Conservation (phyloP, 345 rosid genomes). For the Hypericum androsaemum region DNA sequence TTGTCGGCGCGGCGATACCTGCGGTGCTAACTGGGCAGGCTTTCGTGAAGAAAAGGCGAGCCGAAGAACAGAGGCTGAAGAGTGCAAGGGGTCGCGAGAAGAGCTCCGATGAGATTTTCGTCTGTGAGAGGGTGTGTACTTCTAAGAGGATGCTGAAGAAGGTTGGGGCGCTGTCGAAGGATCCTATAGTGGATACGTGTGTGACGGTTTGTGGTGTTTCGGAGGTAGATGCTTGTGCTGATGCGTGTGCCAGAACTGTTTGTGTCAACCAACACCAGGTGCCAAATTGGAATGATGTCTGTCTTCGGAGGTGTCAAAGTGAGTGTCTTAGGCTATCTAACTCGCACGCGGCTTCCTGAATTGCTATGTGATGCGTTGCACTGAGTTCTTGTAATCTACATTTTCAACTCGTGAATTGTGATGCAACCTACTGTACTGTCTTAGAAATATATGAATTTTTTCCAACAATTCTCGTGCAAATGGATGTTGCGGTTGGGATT, state of each 20-base stretch:
- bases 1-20: conserved; percentile 63
- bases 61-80: conserved; percentile 63
- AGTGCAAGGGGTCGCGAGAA: conserved; percentile 73
- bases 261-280: conserved; percentile 84
- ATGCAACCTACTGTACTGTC: too few species aligned
- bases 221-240: conserved; percentile 80
- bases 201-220: conserved; percentile 89
- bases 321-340: conserved; percentile 60
- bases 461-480: too few species aligned
- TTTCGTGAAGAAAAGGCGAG: conserved; percentile 44
- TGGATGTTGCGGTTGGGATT: too few species aligned
- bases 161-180: conserved; percentile 76
- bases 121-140: conserved; percentile 83
- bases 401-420: too few species aligned
- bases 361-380: background rate
- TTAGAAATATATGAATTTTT: too few species aligned
- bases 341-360: conserved; percentile 24
- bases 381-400: too few species aligned
- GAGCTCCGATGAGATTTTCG: conserved; percentile 72
- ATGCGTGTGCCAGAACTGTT: conserved; percentile 78
- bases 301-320: conserved; percentile 69
- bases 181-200: conserved; percentile 66
- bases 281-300: conserved; percentile 83
- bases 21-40: conserved; percentile 66
- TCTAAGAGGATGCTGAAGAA: conserved; percentile 81